Evolutionary conservation across 148 eudicot genomes (phyloP).

Genomic region (Rhododendron kiyosumense): DNA sequence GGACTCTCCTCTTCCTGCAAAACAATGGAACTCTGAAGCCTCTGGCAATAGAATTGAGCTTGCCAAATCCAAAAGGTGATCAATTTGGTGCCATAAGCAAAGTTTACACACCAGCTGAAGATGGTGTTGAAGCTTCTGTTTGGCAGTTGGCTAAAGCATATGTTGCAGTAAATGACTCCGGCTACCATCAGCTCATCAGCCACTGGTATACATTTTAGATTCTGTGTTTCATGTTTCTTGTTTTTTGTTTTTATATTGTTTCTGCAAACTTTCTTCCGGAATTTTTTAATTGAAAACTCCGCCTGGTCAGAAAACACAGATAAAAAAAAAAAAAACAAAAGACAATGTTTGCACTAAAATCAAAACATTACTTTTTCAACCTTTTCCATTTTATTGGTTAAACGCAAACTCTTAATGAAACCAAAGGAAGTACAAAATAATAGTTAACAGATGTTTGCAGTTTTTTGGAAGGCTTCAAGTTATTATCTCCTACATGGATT

Average conservation of each 20-base stretch:
- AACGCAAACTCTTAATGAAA: not conserved
- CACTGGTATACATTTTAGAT: slow-evolving; percentile 23
- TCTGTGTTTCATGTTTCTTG: not conserved
- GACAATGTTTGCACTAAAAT: not conserved
- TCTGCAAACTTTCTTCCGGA: not conserved
- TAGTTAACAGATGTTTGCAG: not conserved
- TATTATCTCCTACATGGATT: not conserved
- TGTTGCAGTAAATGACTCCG: slow-evolving; percentile 29
- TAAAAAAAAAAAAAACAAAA: no score
- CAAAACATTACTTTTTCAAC: not conserved
- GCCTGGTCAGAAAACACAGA: not conserved
- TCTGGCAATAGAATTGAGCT: slow-evolving; percentile 19
- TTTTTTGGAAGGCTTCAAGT: not conserved
- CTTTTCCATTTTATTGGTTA: not conserved
- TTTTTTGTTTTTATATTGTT: not conserved
- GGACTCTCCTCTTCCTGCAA: slow-evolving; percentile 17
- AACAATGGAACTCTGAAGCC: slow-evolving; percentile 17
- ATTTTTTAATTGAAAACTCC: not conserved
- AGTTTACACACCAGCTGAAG: slow-evolving; percentile 22
- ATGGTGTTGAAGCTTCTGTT: slow-evolving; percentile 23
- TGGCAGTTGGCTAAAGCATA: slow-evolving; percentile 38
- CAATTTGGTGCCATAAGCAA: slow-evolving; percentile 14
- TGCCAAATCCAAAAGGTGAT: slow-evolving; percentile 20
- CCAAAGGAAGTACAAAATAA: not conserved
- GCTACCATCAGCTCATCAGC: slow-evolving; percentile 27